Percentiles rank a stretch among this genome's conserved stretches.
Conservation (phyloP, 2,329 filamentous ascomycete species). For the Aurifilum marmelostoma region DNA sequence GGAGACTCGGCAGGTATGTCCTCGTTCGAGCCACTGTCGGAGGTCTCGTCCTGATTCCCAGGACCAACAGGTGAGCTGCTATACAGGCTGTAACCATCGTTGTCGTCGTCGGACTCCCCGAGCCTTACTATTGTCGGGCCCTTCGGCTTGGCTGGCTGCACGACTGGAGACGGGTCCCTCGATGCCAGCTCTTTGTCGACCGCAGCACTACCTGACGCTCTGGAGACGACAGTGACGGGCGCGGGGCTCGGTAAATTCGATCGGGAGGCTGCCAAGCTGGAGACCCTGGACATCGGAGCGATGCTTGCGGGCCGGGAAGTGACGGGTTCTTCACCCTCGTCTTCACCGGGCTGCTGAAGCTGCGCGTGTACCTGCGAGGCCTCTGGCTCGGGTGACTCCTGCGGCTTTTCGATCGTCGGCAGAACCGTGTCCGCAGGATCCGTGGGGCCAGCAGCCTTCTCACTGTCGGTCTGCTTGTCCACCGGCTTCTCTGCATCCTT, state of each 20-base stretch:
- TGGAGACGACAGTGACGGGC: constrained; percentile 4
- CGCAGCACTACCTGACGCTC: constrained; percentile 11
- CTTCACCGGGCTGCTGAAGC: neutral
- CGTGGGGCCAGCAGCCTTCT: neutral
- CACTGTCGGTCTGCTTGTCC: neutral
- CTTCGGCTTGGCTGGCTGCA: constrained; percentile 25
- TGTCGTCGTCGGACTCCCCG: constrained; percentile 33
- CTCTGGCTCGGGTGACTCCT: neutral
- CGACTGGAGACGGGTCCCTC: constrained; percentile 21
- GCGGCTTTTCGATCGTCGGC: constrained; percentile 1
- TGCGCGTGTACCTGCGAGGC: neutral
- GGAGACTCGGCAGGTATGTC: constrained; percentile 22
- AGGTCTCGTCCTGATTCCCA: constrained; percentile 28
- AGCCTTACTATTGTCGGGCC: constrained; percentile 42
- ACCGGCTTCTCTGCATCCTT: constrained; percentile 11
- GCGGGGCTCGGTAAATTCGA: constrained; percentile 14
- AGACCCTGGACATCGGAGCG: constrained; percentile 14
- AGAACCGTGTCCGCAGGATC: neutral
- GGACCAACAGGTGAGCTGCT: constrained; percentile 22
- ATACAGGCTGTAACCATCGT: constrained; percentile 30
- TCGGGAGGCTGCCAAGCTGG: constrained; percentile 18
- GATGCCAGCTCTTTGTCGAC: neutral
- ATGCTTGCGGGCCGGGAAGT: constrained; percentile 30
- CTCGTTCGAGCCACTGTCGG: constrained; percentile 15
- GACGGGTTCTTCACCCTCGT: constrained; percentile 29